Conservation (phyloP, 371 early-diverging fungal genomes). For the Actinomucor elegans region DNA sequence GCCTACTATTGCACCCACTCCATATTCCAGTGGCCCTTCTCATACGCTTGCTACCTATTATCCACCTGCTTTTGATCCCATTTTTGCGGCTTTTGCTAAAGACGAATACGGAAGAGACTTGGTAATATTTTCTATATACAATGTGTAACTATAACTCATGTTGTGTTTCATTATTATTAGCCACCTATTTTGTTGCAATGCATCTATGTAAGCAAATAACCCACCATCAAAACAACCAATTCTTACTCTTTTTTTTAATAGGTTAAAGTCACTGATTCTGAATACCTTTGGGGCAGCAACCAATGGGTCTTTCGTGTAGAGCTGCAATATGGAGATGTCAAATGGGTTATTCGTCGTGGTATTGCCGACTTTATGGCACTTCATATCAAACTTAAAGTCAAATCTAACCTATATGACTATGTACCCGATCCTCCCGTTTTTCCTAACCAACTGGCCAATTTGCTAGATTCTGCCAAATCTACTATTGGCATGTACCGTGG, state of each 20-base stretch:
- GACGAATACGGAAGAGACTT: constrained; percentile 45
- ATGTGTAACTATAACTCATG: background rate
- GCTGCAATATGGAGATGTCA: constrained; percentile 75
- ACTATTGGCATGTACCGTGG: constrained; percentile 33
- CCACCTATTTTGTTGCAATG: constrained; percentile 46
- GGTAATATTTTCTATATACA: constrained; percentile 23
- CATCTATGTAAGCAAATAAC: constrained; percentile 23
- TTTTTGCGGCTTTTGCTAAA: constrained; percentile 38
- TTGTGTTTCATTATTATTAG: constrained; percentile 16
- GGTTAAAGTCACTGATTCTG: constrained; percentile 60
- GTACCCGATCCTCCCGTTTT: constrained; percentile 46
- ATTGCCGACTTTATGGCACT: constrained; percentile 72
- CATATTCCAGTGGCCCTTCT: constrained; percentile 10
- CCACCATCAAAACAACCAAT: background rate
- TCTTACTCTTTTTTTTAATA: constrained; percentile 4
- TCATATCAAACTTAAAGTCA: constrained; percentile 62
- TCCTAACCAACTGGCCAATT: constrained; percentile 46
- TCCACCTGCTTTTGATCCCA: constrained; percentile 45
- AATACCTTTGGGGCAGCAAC: constrained; percentile 33
- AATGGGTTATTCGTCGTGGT: constrained; percentile 76
- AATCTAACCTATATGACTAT: constrained; percentile 40
- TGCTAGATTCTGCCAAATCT: constrained; percentile 38
- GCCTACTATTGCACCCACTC: background rate
- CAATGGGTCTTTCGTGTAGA: constrained; percentile 69
- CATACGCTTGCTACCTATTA: constrained; percentile 41